These are phyloP conservation scores for Chlorella sp. DNA, from an alignment of 139 green algal genomes.

Conservation along the genomic window DNA sequence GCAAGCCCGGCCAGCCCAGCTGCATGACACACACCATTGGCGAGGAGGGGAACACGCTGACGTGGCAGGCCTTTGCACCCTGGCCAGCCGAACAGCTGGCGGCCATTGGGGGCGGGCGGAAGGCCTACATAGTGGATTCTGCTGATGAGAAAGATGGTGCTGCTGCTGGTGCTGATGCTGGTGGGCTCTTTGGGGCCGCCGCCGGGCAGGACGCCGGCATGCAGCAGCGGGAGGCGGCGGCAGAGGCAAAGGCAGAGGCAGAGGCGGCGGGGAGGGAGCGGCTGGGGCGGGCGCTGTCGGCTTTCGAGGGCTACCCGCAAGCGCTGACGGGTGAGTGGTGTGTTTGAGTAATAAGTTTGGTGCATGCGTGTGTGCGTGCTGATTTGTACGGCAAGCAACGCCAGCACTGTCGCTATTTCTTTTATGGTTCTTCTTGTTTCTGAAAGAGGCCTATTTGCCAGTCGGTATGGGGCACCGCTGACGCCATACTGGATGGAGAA, in stretches of 20 bases:
- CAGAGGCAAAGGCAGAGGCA: background rate
- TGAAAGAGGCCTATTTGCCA: too few species aligned
- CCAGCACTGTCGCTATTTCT: too few species aligned
- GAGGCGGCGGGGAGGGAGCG: background rate
- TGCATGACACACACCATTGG: background rate
- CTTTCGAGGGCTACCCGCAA: background rate
- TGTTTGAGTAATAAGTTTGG: too few species aligned
- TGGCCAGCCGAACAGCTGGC: constrained; percentile 10
- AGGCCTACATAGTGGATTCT: background rate
- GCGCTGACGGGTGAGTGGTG: background rate
- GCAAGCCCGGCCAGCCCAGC: background rate
- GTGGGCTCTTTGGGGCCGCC: too few species aligned
- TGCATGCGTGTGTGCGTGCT: too few species aligned
- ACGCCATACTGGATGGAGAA: too few species aligned
- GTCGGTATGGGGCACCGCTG: too few species aligned
- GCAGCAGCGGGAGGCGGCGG: background rate
- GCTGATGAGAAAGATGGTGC: background rate
- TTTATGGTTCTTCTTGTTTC: too few species aligned
- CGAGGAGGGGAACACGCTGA: background rate
- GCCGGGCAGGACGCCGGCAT: background rate
- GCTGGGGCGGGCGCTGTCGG: background rate
- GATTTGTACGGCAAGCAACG: too few species aligned
- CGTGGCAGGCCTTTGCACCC: constrained; percentile 15
- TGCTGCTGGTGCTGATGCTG: background rate
- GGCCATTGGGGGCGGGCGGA: constrained; percentile 11